Evolutionary conservation across 2,329 filamentous ascomycete genomes (phyloP), one percentile per base, ranked within the genome.

Genomic region (Pseudogymnoascus sp.): DNA sequence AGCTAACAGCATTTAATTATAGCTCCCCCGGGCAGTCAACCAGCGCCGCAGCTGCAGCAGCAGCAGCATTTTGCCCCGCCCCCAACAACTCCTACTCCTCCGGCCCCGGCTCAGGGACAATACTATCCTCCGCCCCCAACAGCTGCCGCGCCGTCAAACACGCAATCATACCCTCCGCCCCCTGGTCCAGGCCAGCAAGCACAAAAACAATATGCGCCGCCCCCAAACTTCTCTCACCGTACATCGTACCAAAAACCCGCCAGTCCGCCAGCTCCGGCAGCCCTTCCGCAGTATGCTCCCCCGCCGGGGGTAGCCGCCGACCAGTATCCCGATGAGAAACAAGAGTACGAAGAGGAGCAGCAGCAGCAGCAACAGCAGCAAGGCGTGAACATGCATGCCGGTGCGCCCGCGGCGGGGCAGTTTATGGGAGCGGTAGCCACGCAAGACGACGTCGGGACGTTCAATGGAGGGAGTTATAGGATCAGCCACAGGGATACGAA

Each of bases 401-500:
- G 77, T 12, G 78, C 79, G 0, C 71, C 71, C 12, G 61, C 68
- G 14, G 71, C 70, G n/a, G 65, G 41, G 6, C 82, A 89, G 63
- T 92, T 93, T 67, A 74, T 80, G 5, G 90, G 89, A 31, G 85
- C 83, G 0, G 76, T 77, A 33, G 78, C 88, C 0, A 82, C 83
- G 0, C 80, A 85, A 31, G 95, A 98, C 74, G 93, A 96, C 69
- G 85, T 96, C 1, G 95, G 95, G n/a, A 95, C 89, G 0, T 99
- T 98, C 80, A 98, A 98, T 73, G 95, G 95, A 14, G 95, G 95
- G 11, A 93, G 90, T 72, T 99, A 93, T 74, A 84, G 95, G 46
- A 92, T 98, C 72, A 95, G 90, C 71, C 95, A 99, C 73, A 84
- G 95, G 22, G 92, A 97, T 75, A 88, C 86, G 64, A 99, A 98